These are phyloP conservation scores for Rubroboletus satanas DNA, from an alignment of 768 basidiomycete genomes.

Conservation along the genomic window DNA sequence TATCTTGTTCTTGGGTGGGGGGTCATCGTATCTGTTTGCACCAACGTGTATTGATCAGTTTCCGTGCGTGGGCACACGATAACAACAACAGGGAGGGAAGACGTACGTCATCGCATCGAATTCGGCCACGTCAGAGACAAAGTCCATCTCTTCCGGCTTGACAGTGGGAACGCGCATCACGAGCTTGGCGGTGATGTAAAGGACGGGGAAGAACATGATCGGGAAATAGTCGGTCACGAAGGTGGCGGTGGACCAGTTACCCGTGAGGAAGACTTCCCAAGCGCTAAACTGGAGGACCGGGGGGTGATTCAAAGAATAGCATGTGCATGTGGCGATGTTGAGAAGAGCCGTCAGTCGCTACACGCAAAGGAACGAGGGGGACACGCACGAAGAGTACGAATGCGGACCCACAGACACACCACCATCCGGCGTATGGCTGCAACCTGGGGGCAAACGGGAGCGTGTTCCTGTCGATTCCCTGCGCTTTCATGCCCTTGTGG, in stretches of 20 bases:
- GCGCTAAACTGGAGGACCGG: conserved; percentile 33
- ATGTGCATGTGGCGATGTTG: too few relatives aligned
- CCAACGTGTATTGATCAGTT: not conserved
- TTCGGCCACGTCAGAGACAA: conserved; percentile 21
- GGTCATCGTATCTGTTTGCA: conserved; percentile 24
- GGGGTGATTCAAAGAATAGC: too few relatives aligned
- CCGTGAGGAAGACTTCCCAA: conserved; percentile 40
- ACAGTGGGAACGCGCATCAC: conserved; percentile 8
- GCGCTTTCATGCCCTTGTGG: conserved; percentile 42
- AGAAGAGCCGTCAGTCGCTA: too few relatives aligned
- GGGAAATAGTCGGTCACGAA: conserved; percentile 45
- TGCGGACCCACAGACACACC: conserved; percentile 26
- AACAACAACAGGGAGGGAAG: too few relatives aligned
- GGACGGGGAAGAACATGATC: conserved; percentile 42
- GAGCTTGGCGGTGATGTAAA: conserved; percentile 35
- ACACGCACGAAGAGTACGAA: conserved; percentile 35
- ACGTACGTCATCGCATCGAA: conserved; percentile 28
- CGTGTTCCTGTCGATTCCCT: conserved; percentile 44
- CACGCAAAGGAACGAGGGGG: too few relatives aligned
- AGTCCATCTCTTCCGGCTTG: conserved; percentile 25
- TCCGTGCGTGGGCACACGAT: too few relatives aligned
- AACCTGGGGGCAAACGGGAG: conserved; percentile 45
- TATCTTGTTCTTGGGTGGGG: conserved; percentile 22
- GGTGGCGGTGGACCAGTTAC: conserved; percentile 34
- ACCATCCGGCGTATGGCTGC: conserved; percentile 43